Evolutionary conservation across 768 basidiomycete genomes (phyloP).

Genomic region (Xerocomus spinulosus): DNA sequence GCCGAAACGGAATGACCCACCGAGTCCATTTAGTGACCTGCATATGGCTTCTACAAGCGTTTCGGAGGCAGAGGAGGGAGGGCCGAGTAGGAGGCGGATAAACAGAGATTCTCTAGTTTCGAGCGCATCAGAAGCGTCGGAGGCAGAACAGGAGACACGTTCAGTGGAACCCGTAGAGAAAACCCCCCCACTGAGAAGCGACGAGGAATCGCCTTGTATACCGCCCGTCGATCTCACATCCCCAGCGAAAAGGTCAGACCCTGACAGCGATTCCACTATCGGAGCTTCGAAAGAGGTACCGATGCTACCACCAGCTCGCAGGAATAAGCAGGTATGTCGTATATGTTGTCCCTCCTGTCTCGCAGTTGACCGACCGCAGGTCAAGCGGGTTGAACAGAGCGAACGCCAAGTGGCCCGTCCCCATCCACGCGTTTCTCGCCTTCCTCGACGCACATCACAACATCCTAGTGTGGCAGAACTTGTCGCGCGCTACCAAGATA

Average conservation of each 20-base stretch:
- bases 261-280: conserved; percentile 84
- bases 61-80: conserved; percentile 70
- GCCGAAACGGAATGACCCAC: conserved; percentile 55
- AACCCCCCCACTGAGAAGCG: conserved; percentile 11
- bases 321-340: conserved; percentile 27
- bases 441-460: conserved; percentile 55
- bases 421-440: conserved; percentile 45
- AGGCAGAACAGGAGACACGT: conserved; percentile 46
- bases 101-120: conserved; percentile 57
- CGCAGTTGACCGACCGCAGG: conserved; percentile 14
- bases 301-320: conserved; percentile 11
- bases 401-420: conserved; percentile 15
- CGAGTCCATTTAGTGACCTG: conserved; percentile 48
- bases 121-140: conserved; percentile 70
- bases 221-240: conserved; percentile 10
- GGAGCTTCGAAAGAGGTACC: conserved; percentile 44
- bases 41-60: conserved; percentile 60
- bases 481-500: conserved; percentile 77
- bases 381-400: conserved; percentile 23
- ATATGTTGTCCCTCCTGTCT: background rate
- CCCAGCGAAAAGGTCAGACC: conserved; percentile 46
- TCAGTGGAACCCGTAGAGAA: conserved; percentile 22
- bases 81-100: conserved; percentile 39
- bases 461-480: conserved; percentile 78
- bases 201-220: conserved; percentile 12